A percentile compares a stretch with the other conserved stretches of the same genome.
These are phyloP conservation scores for Gleditsia sinensis DNA, from an alignment of 306 rosid species.

Conservation along the genomic window DNA sequence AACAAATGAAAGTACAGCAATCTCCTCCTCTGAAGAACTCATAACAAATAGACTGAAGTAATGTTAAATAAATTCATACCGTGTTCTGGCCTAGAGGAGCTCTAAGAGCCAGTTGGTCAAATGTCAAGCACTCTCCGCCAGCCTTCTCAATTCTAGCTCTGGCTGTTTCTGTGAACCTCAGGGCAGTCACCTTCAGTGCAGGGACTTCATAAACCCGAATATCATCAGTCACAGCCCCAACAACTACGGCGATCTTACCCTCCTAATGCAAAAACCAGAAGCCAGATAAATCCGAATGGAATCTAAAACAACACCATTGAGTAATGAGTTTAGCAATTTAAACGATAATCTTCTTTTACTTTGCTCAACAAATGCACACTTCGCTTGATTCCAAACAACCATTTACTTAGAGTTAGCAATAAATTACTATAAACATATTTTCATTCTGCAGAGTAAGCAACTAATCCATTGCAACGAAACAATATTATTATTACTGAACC, in stretches of 20 bases:
- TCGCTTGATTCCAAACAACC: no score
- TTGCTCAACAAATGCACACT: not conserved
- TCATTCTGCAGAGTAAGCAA: not conserved
- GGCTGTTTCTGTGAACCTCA: conserved; percentile 75
- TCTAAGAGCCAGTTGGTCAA: conserved; percentile 62
- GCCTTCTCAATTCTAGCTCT: no score
- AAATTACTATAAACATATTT: no score
- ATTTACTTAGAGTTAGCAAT: no score
- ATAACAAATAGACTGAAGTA: not conserved
- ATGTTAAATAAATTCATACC: conserved; percentile 38
- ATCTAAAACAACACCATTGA: not conserved
- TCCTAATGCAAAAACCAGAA: conserved; percentile 33
- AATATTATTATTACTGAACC: not conserved
- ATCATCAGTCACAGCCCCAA: conserved; percentile 65
- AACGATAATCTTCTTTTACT: not conserved
- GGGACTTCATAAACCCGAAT: conserved; percentile 57
- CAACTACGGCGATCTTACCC: conserved; percentile 59
- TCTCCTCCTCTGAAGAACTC: not conserved
- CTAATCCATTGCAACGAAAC: not conserved
- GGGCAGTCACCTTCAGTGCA: conserved; percentile 57
- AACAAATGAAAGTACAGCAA: not conserved
- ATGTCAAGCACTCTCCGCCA: conserved; percentile 68
- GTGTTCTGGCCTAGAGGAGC: conserved; percentile 74
- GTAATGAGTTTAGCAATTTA: not conserved
- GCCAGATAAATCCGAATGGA: not conserved